Evolutionary conservation across 768 basidiomycete species (phyloP).

Genomic region (Mycena capillaripes): DNA sequence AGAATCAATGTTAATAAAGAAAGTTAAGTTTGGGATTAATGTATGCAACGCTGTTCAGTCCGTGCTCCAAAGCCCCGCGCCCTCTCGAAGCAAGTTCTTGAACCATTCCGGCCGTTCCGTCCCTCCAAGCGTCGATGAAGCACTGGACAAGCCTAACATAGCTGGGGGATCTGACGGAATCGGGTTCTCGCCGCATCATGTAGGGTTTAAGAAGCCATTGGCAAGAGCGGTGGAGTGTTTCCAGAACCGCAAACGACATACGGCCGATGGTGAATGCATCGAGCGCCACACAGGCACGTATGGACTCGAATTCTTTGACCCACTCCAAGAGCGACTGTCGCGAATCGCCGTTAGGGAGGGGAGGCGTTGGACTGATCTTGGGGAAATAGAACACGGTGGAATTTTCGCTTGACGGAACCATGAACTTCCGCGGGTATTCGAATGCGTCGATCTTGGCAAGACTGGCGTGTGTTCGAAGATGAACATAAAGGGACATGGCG

Average conservation of each 20-base stretch:
- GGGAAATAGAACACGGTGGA: background rate
- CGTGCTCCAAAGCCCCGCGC: background rate
- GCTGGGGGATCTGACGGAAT: background rate
- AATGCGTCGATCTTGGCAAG: background rate
- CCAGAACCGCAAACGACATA: slow-evolving; percentile 9
- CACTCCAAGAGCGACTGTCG: no score
- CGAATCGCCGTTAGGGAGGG: no score
- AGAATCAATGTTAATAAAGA: no score
- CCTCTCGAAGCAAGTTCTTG: background rate
- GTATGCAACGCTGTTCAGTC: background rate
- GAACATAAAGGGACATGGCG: slow-evolving; percentile 2
- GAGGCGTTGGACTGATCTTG: no score
- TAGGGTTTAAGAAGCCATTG: background rate
- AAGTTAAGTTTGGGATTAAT: background rate
- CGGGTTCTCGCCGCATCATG: background rate
- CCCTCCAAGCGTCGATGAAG: background rate
- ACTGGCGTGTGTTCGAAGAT: background rate
- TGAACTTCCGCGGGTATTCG: background rate
- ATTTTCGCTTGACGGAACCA: no score
- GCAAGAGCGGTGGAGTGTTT: background rate
- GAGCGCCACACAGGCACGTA: background rate
- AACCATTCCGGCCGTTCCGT: background rate
- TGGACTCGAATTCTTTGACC: background rate
- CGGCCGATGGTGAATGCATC: slow-evolving; percentile 12
- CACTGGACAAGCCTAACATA: background rate